phyloP scores from a whole-genome alignment of 2,329 filamentous ascomycete species.

The Fusarium fujikuroi region DNA sequence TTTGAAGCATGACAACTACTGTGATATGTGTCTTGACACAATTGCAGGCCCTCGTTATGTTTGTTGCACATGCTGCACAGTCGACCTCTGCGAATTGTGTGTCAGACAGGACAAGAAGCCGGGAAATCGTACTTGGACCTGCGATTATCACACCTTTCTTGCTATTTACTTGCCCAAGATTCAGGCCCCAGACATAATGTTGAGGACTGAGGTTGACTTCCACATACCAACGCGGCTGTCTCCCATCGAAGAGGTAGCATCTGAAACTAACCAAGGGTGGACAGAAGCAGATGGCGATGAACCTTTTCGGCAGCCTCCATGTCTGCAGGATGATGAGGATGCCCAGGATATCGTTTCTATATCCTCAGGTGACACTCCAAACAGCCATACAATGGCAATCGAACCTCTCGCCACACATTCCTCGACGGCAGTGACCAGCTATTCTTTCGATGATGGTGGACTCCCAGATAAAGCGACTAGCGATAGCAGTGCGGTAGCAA shows the following conservation, averaged over 20 bases:
- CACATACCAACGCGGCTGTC: neutral
- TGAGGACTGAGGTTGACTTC: neutral
- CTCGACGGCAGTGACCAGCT: neutral
- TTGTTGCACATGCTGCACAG: conserved; percentile 14
- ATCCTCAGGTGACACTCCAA: neutral
- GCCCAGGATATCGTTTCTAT: neutral
- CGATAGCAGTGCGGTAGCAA: neutral
- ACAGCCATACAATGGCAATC: neutral
- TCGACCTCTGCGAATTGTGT: conserved; percentile 16
- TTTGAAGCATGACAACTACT: conserved; percentile 18
- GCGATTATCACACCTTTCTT: conserved; percentile 17
- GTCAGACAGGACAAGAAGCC: neutral
- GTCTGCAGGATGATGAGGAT: neutral
- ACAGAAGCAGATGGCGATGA: neutral
- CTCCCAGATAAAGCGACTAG: neutral
- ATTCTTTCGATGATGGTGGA: neutral
- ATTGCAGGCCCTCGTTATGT: conserved; percentile 8
- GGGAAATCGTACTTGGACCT: conserved; percentile 23
- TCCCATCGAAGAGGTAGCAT: conserved; percentile 3
- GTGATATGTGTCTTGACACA: conserved; percentile 16
- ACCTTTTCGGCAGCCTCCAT: neutral
- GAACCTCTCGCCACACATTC: neutral
- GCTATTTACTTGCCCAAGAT: neutral
- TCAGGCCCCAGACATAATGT: neutral
- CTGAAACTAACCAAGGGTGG: neutral